A percentile compares a stretch with the other conserved stretches of the same genome.
Conservation (phyloP, 1,284 basidiomycete species). For the Cryptococcus sp. region DNA sequence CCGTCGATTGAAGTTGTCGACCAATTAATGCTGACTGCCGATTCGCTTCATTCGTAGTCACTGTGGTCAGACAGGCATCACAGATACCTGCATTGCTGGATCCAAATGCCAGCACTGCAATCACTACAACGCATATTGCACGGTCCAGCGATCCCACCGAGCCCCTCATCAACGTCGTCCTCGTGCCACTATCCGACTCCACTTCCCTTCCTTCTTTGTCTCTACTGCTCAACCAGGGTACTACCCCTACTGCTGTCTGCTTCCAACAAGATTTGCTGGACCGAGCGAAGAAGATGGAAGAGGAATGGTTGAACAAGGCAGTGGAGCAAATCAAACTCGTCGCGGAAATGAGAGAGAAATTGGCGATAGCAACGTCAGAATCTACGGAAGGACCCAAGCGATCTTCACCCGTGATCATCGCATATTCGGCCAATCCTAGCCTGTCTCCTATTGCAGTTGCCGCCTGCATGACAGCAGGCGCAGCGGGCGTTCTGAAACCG, state of each 20-base stretch:
- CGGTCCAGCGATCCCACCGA: conserved; percentile 12
- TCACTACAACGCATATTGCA: conserved; percentile 12
- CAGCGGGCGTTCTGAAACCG: conserved; percentile 47
- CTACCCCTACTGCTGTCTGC: conserved; percentile 51
- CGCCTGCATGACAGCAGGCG: conserved; percentile 44
- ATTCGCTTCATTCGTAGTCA: conserved; percentile 25
- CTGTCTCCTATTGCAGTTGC: conserved; percentile 35
- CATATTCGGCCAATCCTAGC: conserved; percentile 48
- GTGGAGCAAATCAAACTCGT: conserved; percentile 36
- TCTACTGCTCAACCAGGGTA: conserved; percentile 44
- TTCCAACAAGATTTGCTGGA: conserved; percentile 53
- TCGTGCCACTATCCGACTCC: conserved; percentile 49
- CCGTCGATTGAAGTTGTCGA: neutral
- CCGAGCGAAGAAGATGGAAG: conserved; percentile 43
- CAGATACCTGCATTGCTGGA: conserved; percentile 40
- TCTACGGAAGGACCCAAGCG: neutral
- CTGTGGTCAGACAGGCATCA: conserved; percentile 37
- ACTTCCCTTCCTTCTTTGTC: conserved; percentile 49
- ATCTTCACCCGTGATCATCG: conserved; percentile 38
- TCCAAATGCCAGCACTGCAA: conserved; percentile 1
- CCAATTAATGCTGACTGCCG: neutral
- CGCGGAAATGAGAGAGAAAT: conserved; percentile 27
- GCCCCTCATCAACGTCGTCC: conserved; percentile 40
- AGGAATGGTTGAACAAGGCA: conserved; percentile 47
- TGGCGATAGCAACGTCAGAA: neutral